Evolutionary conservation across 257 asterid genomes (phyloP), one percentile per base, ranked within the genome.

Genomic region (Solanum chmielewskii): DNA sequence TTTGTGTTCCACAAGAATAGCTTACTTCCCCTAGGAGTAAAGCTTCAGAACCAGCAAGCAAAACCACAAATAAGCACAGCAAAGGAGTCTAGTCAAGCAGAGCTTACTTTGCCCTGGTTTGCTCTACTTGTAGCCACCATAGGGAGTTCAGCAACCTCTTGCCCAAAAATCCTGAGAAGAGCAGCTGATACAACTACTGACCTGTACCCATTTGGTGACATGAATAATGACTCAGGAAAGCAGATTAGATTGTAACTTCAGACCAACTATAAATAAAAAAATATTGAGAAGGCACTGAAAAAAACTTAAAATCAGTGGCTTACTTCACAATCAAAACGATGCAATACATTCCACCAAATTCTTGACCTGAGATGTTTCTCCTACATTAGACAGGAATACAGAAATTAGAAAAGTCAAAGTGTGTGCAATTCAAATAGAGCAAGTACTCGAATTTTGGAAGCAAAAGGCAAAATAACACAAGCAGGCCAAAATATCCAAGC

Each of bases 361-460:
- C 99, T 91, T 97, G 99, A 87, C 99, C 99, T 41, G 98, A 94
- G 86, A 97, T 97, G 93, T 94, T 97, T 93, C 98, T 94, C 93
- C 99, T 97, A 98, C 91, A 92, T 33, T 88, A 84, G 83, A 86
- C 85, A 82, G 64, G 87, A 23, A 78, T 45, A 78, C 23, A 13
- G 14, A 49, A 29, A 52, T 42, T 39, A 15, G 62, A 64, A 44
- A 41, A 64, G 41, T 49, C 42, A 27, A 45, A 78, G 59, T 78
- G 42, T 45, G 6, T 39, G 60, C 35, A 5, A 60, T 25, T 59
- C 62, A 78, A 31, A 66, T 64, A 49, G 16, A 62, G 70, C 85
- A 81, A 81, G 29, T 11, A 29, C 29, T 49, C 45, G 20, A 49
- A 10, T 49, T 47, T 25, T 49, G 9, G 20, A 33, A 81, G 45